phyloP scores from a whole-genome alignment of 2,329 filamentous ascomycete species.

The Epichloe glyceriae region DNA sequence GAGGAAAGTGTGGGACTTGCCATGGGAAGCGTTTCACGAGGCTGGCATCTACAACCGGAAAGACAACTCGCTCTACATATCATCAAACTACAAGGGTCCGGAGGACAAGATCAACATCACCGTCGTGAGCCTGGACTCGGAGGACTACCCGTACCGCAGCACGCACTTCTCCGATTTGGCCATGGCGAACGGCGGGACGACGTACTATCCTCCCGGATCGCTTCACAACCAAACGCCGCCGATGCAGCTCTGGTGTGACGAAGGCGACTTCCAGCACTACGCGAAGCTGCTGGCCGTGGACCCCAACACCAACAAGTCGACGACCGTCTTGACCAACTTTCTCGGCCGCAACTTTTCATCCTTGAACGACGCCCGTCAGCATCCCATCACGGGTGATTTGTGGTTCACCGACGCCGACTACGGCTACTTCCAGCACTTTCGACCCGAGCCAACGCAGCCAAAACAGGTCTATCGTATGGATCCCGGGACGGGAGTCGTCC shows the following conservation, averaged over 20 bases:
- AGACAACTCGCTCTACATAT: conserved; percentile 8
- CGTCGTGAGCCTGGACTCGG: conserved; percentile 8
- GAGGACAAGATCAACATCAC: conserved; percentile 24
- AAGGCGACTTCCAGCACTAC: conserved; percentile 36
- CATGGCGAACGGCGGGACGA: conserved; percentile 12
- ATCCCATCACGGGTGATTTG: conserved; percentile 41
- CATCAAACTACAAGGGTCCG: conserved; percentile 22
- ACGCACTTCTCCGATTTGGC: conserved; percentile 10
- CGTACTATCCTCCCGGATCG: conserved; percentile 10
- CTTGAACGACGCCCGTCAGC: conserved; percentile 42
- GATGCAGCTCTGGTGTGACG: conserved; percentile 9
- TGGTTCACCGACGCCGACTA: conserved; percentile 54
- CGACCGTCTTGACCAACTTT: conserved; percentile 43
- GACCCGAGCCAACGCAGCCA: conserved; percentile 36
- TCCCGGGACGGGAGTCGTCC: conserved; percentile 34
- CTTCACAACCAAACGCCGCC: conserved; percentile 8
- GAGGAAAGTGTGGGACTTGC: conserved; percentile 13
- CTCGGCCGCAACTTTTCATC: conserved; percentile 48
- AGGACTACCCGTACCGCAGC: conserved; percentile 10
- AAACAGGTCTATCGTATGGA: conserved; percentile 48
- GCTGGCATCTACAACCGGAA: conserved; percentile 30
- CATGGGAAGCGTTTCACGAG: conserved; percentile 42
- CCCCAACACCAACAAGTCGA: background rate
- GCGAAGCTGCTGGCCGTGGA: conserved; percentile 17
- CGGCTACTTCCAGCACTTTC: conserved; percentile 44